These are phyloP conservation scores for Trametes cingulata DNA, from an alignment of 768 basidiomycete species.

Conservation along the genomic window DNA sequence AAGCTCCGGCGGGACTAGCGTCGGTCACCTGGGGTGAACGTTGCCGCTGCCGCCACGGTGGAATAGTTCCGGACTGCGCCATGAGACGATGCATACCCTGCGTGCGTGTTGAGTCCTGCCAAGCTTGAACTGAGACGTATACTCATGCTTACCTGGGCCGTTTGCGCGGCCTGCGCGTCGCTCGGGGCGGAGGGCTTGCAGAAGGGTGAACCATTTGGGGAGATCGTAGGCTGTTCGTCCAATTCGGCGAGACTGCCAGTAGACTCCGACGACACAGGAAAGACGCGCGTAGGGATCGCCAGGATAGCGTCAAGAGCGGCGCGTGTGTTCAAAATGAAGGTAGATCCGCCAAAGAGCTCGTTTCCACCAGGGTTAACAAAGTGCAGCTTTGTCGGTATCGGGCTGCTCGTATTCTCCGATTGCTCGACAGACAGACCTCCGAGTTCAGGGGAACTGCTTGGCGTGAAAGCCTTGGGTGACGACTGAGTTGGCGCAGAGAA, in stretches of 20 bases:
- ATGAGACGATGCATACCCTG: not conserved
- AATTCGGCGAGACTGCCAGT: not conserved
- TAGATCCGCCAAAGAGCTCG: not conserved
- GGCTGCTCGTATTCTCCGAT: not conserved
- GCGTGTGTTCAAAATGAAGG: constrained; percentile 3
- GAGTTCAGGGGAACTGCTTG: not conserved
- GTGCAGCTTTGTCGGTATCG: not conserved
- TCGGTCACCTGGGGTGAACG: no score
- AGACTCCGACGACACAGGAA: not conserved
- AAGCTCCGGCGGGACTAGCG: no score
- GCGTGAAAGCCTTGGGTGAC: not conserved
- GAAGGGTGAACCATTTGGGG: not conserved
- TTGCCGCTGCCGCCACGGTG: no score
- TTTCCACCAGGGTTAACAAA: not conserved
- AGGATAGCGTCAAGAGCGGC: not conserved
- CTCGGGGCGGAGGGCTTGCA: no score
- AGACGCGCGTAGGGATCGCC: not conserved
- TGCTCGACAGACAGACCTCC: not conserved
- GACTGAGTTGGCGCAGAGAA: no score
- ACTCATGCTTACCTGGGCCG: not conserved
- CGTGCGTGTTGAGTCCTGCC: no score
- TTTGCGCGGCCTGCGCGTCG: not conserved
- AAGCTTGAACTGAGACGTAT: no score
- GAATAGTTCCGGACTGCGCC: not conserved
- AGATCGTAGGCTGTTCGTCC: not conserved